Evolutionary conservation across 2,329 filamentous ascomycete genomes (phyloP).

Genomic region (Aspergillus ibericus): DNA sequence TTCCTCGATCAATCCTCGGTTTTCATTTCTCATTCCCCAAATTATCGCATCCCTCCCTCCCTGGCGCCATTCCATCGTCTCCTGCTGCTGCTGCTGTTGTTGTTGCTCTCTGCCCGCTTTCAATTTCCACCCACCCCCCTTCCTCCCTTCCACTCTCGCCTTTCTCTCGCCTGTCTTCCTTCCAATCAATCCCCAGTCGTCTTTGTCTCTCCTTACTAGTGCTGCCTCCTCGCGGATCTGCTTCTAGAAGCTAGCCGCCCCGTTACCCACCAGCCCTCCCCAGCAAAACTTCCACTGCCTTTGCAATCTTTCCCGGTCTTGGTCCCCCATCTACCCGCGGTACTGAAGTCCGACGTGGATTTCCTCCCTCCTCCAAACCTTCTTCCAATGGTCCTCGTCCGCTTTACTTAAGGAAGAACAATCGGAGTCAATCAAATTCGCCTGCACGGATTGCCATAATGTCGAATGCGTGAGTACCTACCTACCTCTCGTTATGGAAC

Average conservation of each 20-base stretch:
- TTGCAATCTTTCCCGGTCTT: slow-evolving; percentile 11
- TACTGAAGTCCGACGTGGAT: not conserved
- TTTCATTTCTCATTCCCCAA: not conserved
- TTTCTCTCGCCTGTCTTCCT: slow-evolving; percentile 19
- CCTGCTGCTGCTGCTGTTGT: slow-evolving; percentile 5
- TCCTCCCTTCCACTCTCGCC: slow-evolving; percentile 18
- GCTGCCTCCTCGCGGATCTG: slow-evolving; percentile 10
- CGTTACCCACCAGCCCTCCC: slow-evolving; percentile 14
- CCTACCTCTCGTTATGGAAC: not conserved
- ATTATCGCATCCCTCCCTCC: slow-evolving; percentile 9
- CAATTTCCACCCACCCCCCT: slow-evolving; percentile 11
- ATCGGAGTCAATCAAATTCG: not conserved
- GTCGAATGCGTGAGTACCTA: slow-evolving; percentile 25
- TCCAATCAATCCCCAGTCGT: not conserved
- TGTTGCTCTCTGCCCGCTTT: slow-evolving; percentile 14
- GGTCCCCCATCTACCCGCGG: slow-evolving; percentile 10
- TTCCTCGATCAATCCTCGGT: slow-evolving; percentile 6
- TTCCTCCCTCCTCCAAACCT: slow-evolving; percentile 9
- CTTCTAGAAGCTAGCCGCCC: not conserved
- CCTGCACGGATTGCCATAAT: slow-evolving; percentile 9
- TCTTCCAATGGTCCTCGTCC: slow-evolving; percentile 18
- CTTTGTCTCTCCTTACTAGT: slow-evolving; percentile 14
- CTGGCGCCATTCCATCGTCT: slow-evolving; percentile 7
- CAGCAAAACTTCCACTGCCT: slow-evolving; percentile 5
- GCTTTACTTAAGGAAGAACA: slow-evolving; percentile 9